These are phyloP conservation scores for Pythium brassicae DNA, from an alignment of 352 stramenopile species.

Conservation along the genomic window DNA sequence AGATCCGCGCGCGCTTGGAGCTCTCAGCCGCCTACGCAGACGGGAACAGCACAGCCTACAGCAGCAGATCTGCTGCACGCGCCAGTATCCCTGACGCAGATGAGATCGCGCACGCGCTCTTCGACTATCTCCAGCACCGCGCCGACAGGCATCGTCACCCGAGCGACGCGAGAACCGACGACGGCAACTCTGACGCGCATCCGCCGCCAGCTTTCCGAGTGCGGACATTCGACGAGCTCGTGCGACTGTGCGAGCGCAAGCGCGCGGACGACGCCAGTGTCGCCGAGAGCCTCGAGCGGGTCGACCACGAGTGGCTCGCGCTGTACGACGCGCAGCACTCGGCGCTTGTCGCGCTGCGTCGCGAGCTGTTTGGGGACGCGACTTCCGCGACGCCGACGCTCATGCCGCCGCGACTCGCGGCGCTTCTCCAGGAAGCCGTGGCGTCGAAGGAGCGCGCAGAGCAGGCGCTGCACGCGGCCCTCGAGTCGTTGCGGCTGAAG, in stretches of 20 bases:
- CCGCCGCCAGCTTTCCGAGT: conserved; percentile 35
- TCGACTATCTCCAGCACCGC: conserved; percentile 6
- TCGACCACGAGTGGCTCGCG: conserved; percentile 5
- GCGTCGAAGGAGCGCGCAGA: conserved; percentile 7
- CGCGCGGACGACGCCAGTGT: conserved; percentile 4
- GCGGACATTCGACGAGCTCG: conserved; percentile 12
- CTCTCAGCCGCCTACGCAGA: background rate
- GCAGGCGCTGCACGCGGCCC: conserved; percentile 6
- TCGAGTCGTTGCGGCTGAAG: conserved; percentile 12
- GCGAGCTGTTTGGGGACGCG: conserved; percentile 8
- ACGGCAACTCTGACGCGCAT: conserved; percentile 52
- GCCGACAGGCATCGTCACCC: background rate
- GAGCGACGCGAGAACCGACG: background rate
- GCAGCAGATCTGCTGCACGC: background rate
- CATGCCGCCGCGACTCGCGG: conserved; percentile 80
- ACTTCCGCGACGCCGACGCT: conserved; percentile 84
- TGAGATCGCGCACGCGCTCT: conserved; percentile 11
- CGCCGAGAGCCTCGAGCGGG: conserved; percentile 1
- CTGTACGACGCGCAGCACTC: conserved; percentile 3
- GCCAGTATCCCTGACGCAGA: conserved; percentile 10
- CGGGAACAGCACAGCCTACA: background rate
- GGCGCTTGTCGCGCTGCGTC: conserved; percentile 1
- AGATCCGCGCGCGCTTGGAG: conserved; percentile 2
- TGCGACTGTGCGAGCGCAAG: conserved; percentile 8
- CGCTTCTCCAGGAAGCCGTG: conserved; percentile 28